phyloP scores from a whole-genome alignment of 108 stramenopile genomes.

The Nitzschia putrida region DNA sequence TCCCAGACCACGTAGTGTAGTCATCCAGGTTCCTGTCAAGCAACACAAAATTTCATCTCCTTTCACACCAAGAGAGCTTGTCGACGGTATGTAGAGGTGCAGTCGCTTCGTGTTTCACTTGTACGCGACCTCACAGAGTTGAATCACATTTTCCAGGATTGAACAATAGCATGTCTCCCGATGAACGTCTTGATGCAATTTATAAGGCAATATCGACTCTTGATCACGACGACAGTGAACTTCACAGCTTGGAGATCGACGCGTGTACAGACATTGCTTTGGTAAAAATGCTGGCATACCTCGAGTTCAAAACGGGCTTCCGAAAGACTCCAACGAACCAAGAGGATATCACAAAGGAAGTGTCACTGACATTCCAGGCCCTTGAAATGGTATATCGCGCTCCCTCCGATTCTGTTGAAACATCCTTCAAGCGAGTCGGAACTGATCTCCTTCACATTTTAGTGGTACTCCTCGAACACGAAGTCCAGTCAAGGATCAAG shows the following conservation, averaged over 20 bases:
- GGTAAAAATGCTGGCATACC: slow-evolving; percentile 51
- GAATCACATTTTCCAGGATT: slow-evolving; percentile 16
- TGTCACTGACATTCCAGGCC: slow-evolving; percentile 36
- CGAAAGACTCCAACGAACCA: slow-evolving; percentile 20
- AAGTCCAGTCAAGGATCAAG: slow-evolving; percentile 28
- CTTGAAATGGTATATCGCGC: slow-evolving; percentile 57
- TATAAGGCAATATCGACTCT: slow-evolving; percentile 39
- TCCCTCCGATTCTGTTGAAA: slow-evolving; percentile 37
- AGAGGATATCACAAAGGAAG: slow-evolving; percentile 38
- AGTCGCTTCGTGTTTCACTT: neutral
- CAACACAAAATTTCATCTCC: slow-evolving; percentile 23
- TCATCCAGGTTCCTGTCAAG: slow-evolving; percentile 32
- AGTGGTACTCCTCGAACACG: slow-evolving; percentile 40
- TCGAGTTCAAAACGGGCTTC: slow-evolving; percentile 36
- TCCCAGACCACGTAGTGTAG: slow-evolving; percentile 18
- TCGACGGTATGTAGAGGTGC: slow-evolving; percentile 14
- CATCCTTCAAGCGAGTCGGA: slow-evolving; percentile 50
- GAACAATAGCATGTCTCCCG: slow-evolving; percentile 18
- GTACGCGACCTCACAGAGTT: slow-evolving; percentile 1
- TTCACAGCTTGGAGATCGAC: slow-evolving; percentile 53
- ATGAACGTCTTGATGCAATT: slow-evolving; percentile 47
- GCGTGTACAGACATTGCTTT: slow-evolving; percentile 52
- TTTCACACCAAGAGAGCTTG: slow-evolving; percentile 22
- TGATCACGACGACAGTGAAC: slow-evolving; percentile 44
- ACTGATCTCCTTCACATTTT: slow-evolving; percentile 41